A percentile compares a stretch with the other conserved stretches of the same genome.
Conservation (phyloP, 2,329 filamentous ascomycete genomes). For the Scopulariopsis brevicaulis region DNA sequence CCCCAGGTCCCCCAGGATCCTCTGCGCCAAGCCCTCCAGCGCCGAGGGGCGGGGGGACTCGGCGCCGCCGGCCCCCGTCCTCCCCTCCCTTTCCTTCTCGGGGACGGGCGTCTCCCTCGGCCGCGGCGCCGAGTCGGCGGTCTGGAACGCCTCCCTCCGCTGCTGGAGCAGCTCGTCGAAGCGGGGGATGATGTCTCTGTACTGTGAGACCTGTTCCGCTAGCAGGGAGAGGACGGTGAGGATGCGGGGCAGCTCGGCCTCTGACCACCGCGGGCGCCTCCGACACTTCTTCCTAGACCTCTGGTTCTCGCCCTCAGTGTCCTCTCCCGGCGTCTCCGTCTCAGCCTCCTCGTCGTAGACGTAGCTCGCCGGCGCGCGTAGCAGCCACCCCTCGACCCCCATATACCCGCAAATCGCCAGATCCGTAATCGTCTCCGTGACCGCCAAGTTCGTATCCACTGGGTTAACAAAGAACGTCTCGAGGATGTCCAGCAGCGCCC, state of each 20-base stretch:
- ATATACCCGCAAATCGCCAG: constrained; percentile 78
- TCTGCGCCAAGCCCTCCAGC: constrained; percentile 51
- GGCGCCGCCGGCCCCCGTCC: constrained; percentile 12
- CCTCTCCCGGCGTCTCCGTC: constrained; percentile 14
- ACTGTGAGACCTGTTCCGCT: constrained; percentile 49
- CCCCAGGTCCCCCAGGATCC: constrained; percentile 47
- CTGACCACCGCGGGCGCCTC: constrained; percentile 40
- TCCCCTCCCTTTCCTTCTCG: constrained; percentile 13
- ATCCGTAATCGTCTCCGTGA: constrained; percentile 75
- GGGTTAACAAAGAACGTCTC: constrained; percentile 80
- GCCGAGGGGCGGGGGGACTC: constrained; percentile 41
- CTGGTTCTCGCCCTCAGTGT: constrained; percentile 5
- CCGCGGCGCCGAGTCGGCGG: constrained; percentile 29
- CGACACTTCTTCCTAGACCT: constrained; percentile 32
- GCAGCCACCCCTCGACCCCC: constrained; percentile 80
- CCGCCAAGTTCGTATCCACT: constrained; percentile 78
- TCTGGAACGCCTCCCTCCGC: constrained; percentile 52
- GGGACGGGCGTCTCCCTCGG: constrained; percentile 18
- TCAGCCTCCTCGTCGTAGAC: constrained; percentile 38
- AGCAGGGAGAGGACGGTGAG: constrained; percentile 47
- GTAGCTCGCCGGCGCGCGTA: constrained; percentile 59
- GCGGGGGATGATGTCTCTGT: constrained; percentile 53
- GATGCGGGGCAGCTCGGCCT: constrained; percentile 37
- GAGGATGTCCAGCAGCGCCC: constrained; percentile 58
- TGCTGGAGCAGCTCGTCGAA: constrained; percentile 63